phyloP scores from a whole-genome alignment of 177 flowering plant species.

The Vitis hybrid region DNA sequence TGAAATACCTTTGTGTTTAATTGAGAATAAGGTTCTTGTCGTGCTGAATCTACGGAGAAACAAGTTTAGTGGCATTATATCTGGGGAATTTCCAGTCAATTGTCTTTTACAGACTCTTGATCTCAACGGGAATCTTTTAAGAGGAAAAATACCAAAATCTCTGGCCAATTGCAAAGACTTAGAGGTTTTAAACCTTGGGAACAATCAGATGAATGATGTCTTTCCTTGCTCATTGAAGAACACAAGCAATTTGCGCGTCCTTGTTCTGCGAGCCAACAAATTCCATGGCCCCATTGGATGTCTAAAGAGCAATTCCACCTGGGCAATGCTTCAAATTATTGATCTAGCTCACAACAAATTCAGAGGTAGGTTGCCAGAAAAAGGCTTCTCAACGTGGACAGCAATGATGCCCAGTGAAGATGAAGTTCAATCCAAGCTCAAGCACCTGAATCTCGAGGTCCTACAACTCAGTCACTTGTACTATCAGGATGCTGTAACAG shows the following conservation, averaged over 20 bases:
- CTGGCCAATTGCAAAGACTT: constrained; percentile 35
- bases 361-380: constrained; percentile 17
- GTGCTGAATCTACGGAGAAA: too few relatives aligned
- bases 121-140: constrained; percentile 17
- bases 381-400: constrained; percentile 19
- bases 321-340: constrained; percentile 35
- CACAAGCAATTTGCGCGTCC: constrained; percentile 24
- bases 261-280: constrained; percentile 28
- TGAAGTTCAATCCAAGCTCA: not conserved
- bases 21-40: accelerated
- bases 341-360: constrained; percentile 36
- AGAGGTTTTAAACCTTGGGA: constrained; percentile 34
- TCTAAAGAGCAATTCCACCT: not conserved
- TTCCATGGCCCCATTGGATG: constrained; percentile 30
- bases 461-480: constrained; percentile 6
- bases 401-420: constrained; percentile 27
- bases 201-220: constrained; percentile 18
- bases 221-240: constrained; percentile 31
- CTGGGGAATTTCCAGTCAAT: too few relatives aligned
- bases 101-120: too few relatives aligned
- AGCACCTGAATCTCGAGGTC: constrained; percentile 16
- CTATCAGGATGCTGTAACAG: constrained; percentile 30
- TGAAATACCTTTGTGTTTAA: too few relatives aligned
- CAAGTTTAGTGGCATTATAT: too few relatives aligned
- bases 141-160: constrained; percentile 36